Conservation (phyloP, 1,284 basidiomycete genomes). For the Fomitopsis betulina region DNA sequence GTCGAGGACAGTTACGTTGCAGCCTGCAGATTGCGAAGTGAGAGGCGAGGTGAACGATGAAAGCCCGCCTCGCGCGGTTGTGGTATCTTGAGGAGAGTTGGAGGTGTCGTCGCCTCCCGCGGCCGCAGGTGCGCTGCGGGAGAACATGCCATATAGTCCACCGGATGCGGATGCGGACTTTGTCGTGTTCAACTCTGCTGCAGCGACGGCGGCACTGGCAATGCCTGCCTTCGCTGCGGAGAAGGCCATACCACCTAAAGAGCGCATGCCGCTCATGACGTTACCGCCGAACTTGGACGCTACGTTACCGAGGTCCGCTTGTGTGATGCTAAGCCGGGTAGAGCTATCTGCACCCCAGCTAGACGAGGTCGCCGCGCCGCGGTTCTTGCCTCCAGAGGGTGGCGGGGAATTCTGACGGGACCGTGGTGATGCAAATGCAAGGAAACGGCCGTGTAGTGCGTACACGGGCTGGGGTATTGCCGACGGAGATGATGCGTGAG, state of each 20-base stretch:
- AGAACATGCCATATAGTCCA: slow-evolving; percentile 48
- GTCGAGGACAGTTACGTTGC: slow-evolving; percentile 54
- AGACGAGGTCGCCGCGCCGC: slow-evolving; percentile 8
- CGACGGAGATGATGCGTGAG: slow-evolving; percentile 3
- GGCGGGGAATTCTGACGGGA: slow-evolving; percentile 25
- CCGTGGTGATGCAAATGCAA: slow-evolving; percentile 50
- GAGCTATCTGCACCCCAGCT: slow-evolving; percentile 8
- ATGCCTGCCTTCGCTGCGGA: slow-evolving; percentile 38
- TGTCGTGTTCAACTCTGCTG: slow-evolving; percentile 2
- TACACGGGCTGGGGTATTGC: slow-evolving; percentile 44
- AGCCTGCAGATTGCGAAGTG: slow-evolving; percentile 19
- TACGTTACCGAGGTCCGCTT: slow-evolving; percentile 48
- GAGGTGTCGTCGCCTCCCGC: background rate
- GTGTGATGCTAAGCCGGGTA: slow-evolving; percentile 21
- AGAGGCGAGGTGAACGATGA: background rate
- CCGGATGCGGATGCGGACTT: slow-evolving; percentile 48
- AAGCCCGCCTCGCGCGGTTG: slow-evolving; percentile 2
- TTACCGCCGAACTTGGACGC: slow-evolving; percentile 57
- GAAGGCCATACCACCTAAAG: slow-evolving; percentile 59
- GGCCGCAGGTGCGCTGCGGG: background rate
- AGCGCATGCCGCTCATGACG: slow-evolving; percentile 59
- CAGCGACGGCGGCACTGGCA: slow-evolving; percentile 17
- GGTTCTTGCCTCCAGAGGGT: slow-evolving; percentile 11
- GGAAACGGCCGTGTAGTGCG: slow-evolving; percentile 55
- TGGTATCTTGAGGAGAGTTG: background rate